phyloP scores from a whole-genome alignment of 163 green algal species.

The Smithsoniella earleae region DNA sequence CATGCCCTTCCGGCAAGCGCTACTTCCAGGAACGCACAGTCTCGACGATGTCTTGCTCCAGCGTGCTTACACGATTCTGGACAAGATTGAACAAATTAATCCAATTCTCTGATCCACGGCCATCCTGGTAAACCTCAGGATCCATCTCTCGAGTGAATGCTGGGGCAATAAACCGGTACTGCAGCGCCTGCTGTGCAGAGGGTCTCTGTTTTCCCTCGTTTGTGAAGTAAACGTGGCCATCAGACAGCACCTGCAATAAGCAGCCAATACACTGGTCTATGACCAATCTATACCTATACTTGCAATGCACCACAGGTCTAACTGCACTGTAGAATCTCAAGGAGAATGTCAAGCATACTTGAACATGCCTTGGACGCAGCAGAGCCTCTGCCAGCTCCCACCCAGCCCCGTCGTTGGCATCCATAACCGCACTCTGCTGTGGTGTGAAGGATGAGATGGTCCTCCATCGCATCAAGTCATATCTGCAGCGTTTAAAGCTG shows the following conservation, averaged over 20 bases:
- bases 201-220: conserved; percentile 41
- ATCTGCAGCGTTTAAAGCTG: conserved; percentile 32
- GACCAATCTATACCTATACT: no score
- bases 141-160: not conserved
- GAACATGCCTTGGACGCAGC: conserved; percentile 52
- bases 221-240: conserved; percentile 39
- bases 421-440: conserved; percentile 47
- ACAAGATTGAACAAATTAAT: not conserved
- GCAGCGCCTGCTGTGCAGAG: conserved; percentile 42
- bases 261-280: no score
- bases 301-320: no score
- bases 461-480: conserved; percentile 33
- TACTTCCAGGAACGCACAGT: not conserved
- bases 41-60: conserved; percentile 18
- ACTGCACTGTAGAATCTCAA: no score
- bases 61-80: not conserved
- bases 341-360: conserved; percentile 33
- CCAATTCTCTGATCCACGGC: no score
- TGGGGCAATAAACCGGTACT: conserved; percentile 32
- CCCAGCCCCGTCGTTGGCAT: conserved; percentile 53
- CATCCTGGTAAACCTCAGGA: no score
- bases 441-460: conserved; percentile 31
- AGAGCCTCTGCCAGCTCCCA: conserved; percentile 61
- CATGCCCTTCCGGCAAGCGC: no score
- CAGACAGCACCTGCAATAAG: not conserved